These are phyloP conservation scores for Saccharomyces pastorianus DNA, from an alignment of 1,139 yeast genomes.

Conservation along the genomic window DNA sequence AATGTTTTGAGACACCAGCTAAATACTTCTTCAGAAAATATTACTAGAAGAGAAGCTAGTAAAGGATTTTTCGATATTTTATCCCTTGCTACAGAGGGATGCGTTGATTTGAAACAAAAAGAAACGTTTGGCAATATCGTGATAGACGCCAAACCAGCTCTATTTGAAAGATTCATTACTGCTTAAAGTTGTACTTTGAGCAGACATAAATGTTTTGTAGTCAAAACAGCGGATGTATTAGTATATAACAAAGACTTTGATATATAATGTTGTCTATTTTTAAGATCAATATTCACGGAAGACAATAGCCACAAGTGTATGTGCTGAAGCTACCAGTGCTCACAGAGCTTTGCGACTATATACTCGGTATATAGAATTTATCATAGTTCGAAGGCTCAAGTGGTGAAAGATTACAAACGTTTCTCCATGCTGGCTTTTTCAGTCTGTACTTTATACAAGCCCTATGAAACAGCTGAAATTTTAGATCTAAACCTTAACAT, in stretches of 20 bases:
- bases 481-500: background rate
- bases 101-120: slow-evolving; percentile 54
- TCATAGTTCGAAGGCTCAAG: too few species aligned
- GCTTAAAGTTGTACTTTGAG: slow-evolving; percentile 9
- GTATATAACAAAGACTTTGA: background rate
- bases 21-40: slow-evolving; percentile 41
- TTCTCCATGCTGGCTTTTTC: background rate
- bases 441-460: too few species aligned
- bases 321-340: too few species aligned
- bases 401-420: too few species aligned
- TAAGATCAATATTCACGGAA: background rate
- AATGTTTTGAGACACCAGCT: background rate
- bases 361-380: too few species aligned
- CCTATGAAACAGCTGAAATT: too few species aligned
- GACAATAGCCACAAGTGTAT: background rate
- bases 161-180: slow-evolving; percentile 38
- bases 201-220: too few species aligned
- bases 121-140: slow-evolving; percentile 53
- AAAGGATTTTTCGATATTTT: slow-evolving; percentile 75
- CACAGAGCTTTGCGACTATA: too few species aligned
- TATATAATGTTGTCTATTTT: background rate
- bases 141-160: slow-evolving; percentile 43
- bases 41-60: slow-evolving; percentile 55
- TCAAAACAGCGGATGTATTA: background rate
- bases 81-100: slow-evolving; percentile 73